phyloP scores from a whole-genome alignment of 1,139 yeast genomes.

The Nematodospora anomalae region DNA sequence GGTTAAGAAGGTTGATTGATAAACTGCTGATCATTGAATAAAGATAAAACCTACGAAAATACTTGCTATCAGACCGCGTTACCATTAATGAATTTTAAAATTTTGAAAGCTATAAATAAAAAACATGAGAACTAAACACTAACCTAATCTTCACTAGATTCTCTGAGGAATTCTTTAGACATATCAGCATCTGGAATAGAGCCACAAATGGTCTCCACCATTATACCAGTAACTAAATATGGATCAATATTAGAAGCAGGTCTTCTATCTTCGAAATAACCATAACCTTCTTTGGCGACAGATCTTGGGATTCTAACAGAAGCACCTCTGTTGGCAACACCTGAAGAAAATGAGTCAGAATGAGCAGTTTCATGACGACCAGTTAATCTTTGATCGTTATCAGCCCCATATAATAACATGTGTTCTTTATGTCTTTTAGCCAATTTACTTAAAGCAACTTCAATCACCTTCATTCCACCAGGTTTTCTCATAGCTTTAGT shows the following conservation, averaged over 20 bases:
- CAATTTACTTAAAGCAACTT: conserved; percentile 87
- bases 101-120: neutral
- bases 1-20: too few species aligned
- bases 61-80: too few species aligned
- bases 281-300: conserved; percentile 96
- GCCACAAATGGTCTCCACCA: conserved; percentile 96
- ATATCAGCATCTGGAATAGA: conserved; percentile 94
- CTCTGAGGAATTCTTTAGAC: conserved; percentile 85
- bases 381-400: conserved; percentile 91
- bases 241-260: conserved; percentile 99
- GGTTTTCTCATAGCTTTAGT: conserved; percentile 86
- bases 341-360: conserved; percentile 84
- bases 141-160: conserved; percentile 35
- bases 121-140: conserved; percentile 3
- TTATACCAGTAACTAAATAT: conserved; percentile 95
- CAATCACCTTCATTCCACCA: conserved; percentile 96
- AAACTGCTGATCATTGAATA: too few species aligned
- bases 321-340: conserved; percentile 99
- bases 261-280: conserved; percentile 99
- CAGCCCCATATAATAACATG: conserved; percentile 91
- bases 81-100: too few species aligned
- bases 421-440: conserved; percentile 97
- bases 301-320: conserved; percentile 98
- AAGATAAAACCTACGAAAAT: too few species aligned
- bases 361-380: conserved; percentile 99